Conservation (phyloP, 2,329 filamentous ascomycete genomes). For the Penicillium sclerotigenum region DNA sequence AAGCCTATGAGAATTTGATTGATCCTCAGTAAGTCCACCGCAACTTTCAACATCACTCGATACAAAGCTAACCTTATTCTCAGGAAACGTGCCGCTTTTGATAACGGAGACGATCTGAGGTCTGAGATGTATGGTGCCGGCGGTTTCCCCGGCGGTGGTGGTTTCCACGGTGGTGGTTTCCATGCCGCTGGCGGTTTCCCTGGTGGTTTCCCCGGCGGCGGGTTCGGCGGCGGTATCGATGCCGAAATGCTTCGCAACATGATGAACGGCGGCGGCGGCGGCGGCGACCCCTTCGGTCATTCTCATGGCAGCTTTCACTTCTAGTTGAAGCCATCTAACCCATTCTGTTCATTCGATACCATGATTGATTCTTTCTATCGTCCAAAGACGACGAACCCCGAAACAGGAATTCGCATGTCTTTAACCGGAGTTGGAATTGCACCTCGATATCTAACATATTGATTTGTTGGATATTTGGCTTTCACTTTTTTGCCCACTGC, state of each 20-base stretch:
- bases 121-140: constrained; percentile 76
- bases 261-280: constrained; percentile 66
- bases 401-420: constrained; percentile 12
- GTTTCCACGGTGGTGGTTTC: constrained; percentile 47
- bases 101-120: constrained; percentile 86
- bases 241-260: constrained; percentile 78
- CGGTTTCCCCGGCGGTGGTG: constrained; percentile 46
- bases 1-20: constrained; percentile 93
- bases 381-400: neutral
- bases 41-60: neutral
- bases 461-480: constrained; percentile 1
- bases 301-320: constrained; percentile 58
- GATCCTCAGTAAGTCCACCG: constrained; percentile 73
- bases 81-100: constrained; percentile 84
- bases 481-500: constrained; percentile 2
- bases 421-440: constrained; percentile 13
- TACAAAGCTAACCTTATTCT: constrained; percentile 10
- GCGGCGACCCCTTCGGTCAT: constrained; percentile 43
- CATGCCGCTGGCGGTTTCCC: constrained; percentile 53
- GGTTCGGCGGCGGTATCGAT: constrained; percentile 59
- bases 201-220: constrained; percentile 20
- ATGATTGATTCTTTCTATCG: constrained; percentile 7
- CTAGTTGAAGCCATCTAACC: constrained; percentile 29
- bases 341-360: neutral
- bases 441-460: constrained; percentile 5